Evolutionary conservation across 768 basidiomycete genomes (phyloP), one percentile per base, ranked within the genome.

Genomic region (Suillus cothurnatus): DNA sequence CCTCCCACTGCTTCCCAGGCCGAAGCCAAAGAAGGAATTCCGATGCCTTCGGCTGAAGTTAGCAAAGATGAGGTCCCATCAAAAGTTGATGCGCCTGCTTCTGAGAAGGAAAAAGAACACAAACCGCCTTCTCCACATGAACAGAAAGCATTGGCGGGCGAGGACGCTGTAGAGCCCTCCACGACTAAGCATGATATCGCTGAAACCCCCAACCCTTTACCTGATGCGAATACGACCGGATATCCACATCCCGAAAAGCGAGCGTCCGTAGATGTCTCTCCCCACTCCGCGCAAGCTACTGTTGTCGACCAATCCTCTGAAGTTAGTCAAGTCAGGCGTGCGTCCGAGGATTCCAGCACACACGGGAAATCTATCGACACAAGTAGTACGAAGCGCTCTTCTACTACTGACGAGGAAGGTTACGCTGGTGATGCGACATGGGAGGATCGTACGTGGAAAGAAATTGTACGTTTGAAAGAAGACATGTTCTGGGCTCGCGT

Each of bases 401-500:
- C 75, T 32, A 67, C 56, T 21, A 65, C 59, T 5, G 76, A 77
- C 21, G 72, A 67, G 3, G 80, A 82, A 56, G 77, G 79, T 34
- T 92, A 85, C 65, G 81, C 92, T 32, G 85, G 87, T 17, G 86
- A 91, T 55, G 78, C 82, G 34, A 91, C 89, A 5, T 94, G 94
- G 93, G 93, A 94, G 75, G 93, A 94, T 73, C 82, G 88, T 60
- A 88, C 90, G 23, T 95, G 93, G 92, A 90, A 88, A 71, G 91
- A 93, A 77, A 73, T 95, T 23, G 81, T 87, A 21, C 82, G 82
- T 52, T 74, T 95, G 68, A 85, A 87, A 65, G 92, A 94, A 74
- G 89, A 91, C 50, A 91, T 95, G 91, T 95, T 92, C 74, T 94
- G 88, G 90, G 90, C 93, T 26, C 79, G 94, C 62, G 77, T 93